phyloP scores from a whole-genome alignment of 2,329 filamentous ascomycete species.

The Curvularia lunata region DNA sequence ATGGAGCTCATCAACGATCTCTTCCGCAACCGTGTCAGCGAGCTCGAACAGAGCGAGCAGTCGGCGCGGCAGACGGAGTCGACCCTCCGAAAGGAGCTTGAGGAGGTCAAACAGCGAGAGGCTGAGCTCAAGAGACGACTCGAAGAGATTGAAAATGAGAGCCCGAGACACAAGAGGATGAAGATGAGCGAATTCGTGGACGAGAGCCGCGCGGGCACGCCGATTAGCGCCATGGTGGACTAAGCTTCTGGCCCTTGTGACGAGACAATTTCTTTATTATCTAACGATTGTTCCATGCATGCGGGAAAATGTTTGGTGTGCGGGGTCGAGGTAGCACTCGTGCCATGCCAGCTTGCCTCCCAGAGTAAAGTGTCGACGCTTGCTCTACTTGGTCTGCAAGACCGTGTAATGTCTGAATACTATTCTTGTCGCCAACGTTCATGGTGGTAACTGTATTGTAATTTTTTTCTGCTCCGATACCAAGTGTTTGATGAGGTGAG shows the following conservation, averaged over 20 bases:
- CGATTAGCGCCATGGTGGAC: slow-evolving; percentile 41
- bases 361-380: slow-evolving; percentile 33
- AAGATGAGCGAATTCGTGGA: slow-evolving; percentile 62
- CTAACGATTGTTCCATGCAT: slow-evolving; percentile 21
- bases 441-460: slow-evolving; percentile 34
- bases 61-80: slow-evolving; percentile 64
- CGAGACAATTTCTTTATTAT: slow-evolving; percentile 17
- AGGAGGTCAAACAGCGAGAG: slow-evolving; percentile 79
- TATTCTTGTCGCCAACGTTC: slow-evolving; percentile 20
- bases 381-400: slow-evolving; percentile 35
- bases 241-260: slow-evolving; percentile 18
- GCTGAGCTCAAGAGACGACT: slow-evolving; percentile 81
- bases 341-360: slow-evolving; percentile 11
- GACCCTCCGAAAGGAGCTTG: slow-evolving; percentile 65
- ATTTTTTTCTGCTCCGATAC: slow-evolving; percentile 31
- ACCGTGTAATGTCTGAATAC: slow-evolving; percentile 48
- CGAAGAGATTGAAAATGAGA: slow-evolving; percentile 64
- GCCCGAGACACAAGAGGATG: slow-evolving; percentile 62
- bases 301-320: slow-evolving; percentile 14
- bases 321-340: slow-evolving; percentile 16
- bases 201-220: slow-evolving; percentile 49
- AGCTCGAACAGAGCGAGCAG: slow-evolving; percentile 78
- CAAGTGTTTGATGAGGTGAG: slow-evolving; percentile 22
- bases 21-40: slow-evolving; percentile 69
- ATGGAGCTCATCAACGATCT: slow-evolving; percentile 88